Evolutionary conservation across 2,329 filamentous ascomycete genomes (phyloP), one percentile per base, ranked within the genome.

Genomic region (Penicillium sp.): DNA sequence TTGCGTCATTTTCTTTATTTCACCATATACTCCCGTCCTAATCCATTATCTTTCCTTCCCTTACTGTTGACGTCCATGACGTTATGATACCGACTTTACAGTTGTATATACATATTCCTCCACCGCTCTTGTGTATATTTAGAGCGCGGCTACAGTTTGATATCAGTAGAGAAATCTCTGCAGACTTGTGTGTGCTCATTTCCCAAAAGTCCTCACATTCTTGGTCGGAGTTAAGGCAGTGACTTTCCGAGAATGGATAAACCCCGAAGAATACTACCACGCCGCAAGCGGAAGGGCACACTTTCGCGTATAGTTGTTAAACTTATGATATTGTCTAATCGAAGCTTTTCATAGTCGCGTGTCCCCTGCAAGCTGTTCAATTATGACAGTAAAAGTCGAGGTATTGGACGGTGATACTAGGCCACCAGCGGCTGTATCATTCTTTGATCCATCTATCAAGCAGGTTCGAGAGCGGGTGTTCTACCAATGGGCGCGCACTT

Each of bases 381-480:
- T n/a, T 2, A 51, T 51, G 48, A 26, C 24, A 6, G 17, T 12
- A 12, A 46, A 32, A 32, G 4, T 1, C 3, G 48, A 47, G 10
- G 29, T n/a, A 15, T 6, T 26, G 19, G 26, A 22, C 15, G 45
- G 15, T 4, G 35, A 43, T 7, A 3, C 22, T 12, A 26, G 28
- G 29, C 56, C 54, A 39, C 53, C 58, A 1, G 43, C 43, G 8
- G 48, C 58, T 6, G 62, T 64, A 37, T 60, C 61, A n/a, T 62
- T 66, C 43, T 61, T 62, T 26, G 53, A 65, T 45, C 51, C 61
- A 8, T 54, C 59, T 0, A 48, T 66, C 19, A 59, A 56, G 28
- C 47, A 53, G 19, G 52, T 57, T 15, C 51, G 64, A 21, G 50
- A 31, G 19, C 55, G 47, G 8, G 58, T 63, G 24, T 58, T 55